phyloP scores from a whole-genome alignment of 2,329 filamentous ascomycete species.

The Phyllosticta citrichinensis region DNA sequence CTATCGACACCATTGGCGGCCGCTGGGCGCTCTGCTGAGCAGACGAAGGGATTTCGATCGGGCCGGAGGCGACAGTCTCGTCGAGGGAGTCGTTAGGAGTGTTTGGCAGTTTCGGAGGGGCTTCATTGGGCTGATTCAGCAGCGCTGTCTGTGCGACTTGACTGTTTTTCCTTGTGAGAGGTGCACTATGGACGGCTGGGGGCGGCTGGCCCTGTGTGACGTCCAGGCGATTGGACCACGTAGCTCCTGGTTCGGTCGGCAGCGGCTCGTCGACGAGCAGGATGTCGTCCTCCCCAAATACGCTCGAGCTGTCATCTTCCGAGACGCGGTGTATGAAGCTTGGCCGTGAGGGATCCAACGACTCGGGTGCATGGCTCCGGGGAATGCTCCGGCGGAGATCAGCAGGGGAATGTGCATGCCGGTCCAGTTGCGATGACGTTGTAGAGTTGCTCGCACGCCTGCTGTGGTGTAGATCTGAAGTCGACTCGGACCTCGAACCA shows the following conservation, averaged over 20 bases:
- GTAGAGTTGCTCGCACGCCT: constrained; percentile 8
- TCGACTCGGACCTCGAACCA: constrained; percentile 7
- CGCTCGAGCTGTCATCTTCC: constrained; percentile 8
- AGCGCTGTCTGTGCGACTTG: neutral
- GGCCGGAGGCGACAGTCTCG: neutral
- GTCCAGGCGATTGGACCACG: constrained; percentile 1
- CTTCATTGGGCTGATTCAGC: neutral
- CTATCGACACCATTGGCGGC: constrained; percentile 33
- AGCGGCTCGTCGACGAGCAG: constrained; percentile 9
- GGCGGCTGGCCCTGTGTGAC: constrained; percentile 1
- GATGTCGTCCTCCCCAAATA: constrained; percentile 9
- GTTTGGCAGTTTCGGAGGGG: neutral
- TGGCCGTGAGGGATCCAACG: neutral
- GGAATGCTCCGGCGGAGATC: constrained; percentile 6
- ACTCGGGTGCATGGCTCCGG: constrained; percentile 3
- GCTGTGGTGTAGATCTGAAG: constrained; percentile 1
- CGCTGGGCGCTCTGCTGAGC: constrained; percentile 17
- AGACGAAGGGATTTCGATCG: neutral
- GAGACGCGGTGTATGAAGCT: constrained; percentile 1
- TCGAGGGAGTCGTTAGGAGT: neutral
- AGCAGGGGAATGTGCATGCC: neutral
- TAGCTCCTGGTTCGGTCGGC: constrained; percentile 3
- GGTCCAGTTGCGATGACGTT: constrained; percentile 6
- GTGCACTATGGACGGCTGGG: neutral
- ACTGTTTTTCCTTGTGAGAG: constrained; percentile 5